phyloP scores from a whole-genome alignment of 106 monocot species.

The Dendrobium officinale region DNA sequence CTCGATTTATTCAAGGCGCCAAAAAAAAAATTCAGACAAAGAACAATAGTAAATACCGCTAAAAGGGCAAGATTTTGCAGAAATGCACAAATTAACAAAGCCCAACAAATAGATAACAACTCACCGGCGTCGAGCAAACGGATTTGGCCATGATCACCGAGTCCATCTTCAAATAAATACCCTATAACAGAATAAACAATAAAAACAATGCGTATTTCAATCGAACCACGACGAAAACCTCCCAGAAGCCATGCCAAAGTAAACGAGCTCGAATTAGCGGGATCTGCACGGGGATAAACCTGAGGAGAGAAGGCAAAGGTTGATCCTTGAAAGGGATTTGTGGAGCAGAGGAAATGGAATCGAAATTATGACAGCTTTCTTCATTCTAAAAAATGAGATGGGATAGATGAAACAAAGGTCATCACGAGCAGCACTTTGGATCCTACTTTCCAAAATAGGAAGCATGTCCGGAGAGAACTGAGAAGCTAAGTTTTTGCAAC shows the following conservation, averaged over 20 bases:
- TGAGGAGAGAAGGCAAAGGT: not conserved
- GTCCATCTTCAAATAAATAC: slow-evolving; percentile 15
- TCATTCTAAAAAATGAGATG: too few species aligned
- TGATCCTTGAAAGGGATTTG: too few species aligned
- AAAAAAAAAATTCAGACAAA: not conserved
- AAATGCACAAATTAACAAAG: too few species aligned
- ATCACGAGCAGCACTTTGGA: too few species aligned
- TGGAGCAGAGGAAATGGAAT: too few species aligned
- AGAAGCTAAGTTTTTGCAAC: too few species aligned
- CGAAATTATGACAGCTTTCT: too few species aligned
- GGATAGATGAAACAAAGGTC: too few species aligned
- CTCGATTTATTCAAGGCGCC: too few species aligned
- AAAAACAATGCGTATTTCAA: not conserved
- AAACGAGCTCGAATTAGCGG: not conserved
- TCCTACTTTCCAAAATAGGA: too few species aligned
- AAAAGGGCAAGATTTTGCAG: not conserved
- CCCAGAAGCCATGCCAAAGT: not conserved
- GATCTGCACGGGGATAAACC: not conserved
- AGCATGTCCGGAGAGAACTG: too few species aligned
- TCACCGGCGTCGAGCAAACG: slow-evolving; percentile 15
- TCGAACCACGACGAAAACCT: not conserved
- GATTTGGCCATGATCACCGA: slow-evolving; percentile 23
- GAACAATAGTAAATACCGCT: not conserved
- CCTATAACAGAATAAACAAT: not conserved
- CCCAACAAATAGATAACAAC: not conserved